These are phyloP conservation scores for Choanephora cucurbitarum DNA, from an alignment of 371 early-diverging fungal genomes.

Conservation along the genomic window DNA sequence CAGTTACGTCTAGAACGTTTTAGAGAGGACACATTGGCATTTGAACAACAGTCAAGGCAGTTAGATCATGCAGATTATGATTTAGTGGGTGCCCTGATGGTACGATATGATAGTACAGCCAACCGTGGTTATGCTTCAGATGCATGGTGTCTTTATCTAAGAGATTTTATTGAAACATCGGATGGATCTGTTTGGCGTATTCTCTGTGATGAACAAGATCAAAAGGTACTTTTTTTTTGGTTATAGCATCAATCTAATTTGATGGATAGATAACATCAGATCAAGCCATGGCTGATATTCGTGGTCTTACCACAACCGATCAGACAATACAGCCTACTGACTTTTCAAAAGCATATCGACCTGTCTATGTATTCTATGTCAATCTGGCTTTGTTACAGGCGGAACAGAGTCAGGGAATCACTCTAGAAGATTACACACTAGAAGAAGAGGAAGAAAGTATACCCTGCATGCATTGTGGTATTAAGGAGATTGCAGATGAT, in stretches of 20 bases:
- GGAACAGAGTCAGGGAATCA: conserved; percentile 20
- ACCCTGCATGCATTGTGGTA: conserved; percentile 40
- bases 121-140: conserved; percentile 11
- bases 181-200: conserved; percentile 43
- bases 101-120: conserved; percentile 24
- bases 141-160: conserved; percentile 41
- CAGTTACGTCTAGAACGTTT: conserved; percentile 23
- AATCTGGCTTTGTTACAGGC: conserved; percentile 18
- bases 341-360: conserved; percentile 32
- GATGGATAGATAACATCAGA: conserved; percentile 20
- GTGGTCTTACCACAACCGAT: background rate
- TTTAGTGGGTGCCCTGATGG: conserved; percentile 44
- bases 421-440: conserved; percentile 39
- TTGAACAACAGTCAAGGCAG: conserved; percentile 9
- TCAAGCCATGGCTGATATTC: conserved; percentile 30
- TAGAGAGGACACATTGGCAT: conserved; percentile 8
- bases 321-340: conserved; percentile 3
- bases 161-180: conserved; percentile 33
- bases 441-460: conserved; percentile 23
- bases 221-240: no score
- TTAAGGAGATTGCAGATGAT: conserved; percentile 33
- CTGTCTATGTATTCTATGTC: conserved; percentile 45
- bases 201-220: conserved; percentile 14
- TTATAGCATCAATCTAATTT: background rate
- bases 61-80: conserved; percentile 30